A percentile compares a stretch with the other conserved stretches of the same genome.
These are phyloP conservation scores for Trichophyton rubrum DNA, from an alignment of 2,329 filamentous ascomycete species.

Conservation along the genomic window DNA sequence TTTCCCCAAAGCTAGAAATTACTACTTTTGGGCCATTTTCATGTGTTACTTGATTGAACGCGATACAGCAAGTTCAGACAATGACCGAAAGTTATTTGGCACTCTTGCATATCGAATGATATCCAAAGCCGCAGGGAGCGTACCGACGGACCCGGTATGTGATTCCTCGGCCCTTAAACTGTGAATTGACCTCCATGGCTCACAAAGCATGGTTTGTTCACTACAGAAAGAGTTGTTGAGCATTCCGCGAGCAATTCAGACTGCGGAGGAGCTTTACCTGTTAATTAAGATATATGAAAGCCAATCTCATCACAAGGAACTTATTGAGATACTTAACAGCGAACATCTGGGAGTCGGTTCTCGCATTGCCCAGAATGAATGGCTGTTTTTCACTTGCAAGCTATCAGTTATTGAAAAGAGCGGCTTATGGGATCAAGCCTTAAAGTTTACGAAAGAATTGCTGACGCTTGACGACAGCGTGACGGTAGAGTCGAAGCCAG, in stretches of 20 bases:
- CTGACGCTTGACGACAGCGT: slow-evolving; percentile 26
- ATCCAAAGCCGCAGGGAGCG: slow-evolving; percentile 34
- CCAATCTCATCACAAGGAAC: slow-evolving; percentile 29
- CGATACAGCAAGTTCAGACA: slow-evolving; percentile 27
- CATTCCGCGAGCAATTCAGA: slow-evolving; percentile 34
- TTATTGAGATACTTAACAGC: slow-evolving; percentile 32
- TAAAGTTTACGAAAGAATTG: slow-evolving; percentile 26
- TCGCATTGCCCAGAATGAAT: slow-evolving; percentile 33
- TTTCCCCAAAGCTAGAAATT: slow-evolving; percentile 36
- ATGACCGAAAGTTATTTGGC: slow-evolving; percentile 36
- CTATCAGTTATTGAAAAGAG: slow-evolving; percentile 27
- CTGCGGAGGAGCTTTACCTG: slow-evolving; percentile 35
- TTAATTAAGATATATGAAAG: slow-evolving; percentile 33
- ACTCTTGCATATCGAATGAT: slow-evolving; percentile 40
- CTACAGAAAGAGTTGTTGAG: slow-evolving; percentile 30
- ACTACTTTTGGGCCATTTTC: slow-evolving; percentile 40
- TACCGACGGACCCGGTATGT: slow-evolving; percentile 34
- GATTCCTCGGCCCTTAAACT: slow-evolving; percentile 1
- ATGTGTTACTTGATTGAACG: slow-evolving; percentile 32
- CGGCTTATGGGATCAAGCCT: slow-evolving; percentile 28
- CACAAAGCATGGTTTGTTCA: slow-evolving; percentile 10
- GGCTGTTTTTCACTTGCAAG: slow-evolving; percentile 29
- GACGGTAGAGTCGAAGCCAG: slow-evolving; percentile 16
- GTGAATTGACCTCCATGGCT: slow-evolving; percentile 8
- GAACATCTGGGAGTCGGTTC: slow-evolving; percentile 32